Evolutionary conservation across 169 alveolate species (phyloP).

Genomic region (Cryptosporidium bovis): DNA sequence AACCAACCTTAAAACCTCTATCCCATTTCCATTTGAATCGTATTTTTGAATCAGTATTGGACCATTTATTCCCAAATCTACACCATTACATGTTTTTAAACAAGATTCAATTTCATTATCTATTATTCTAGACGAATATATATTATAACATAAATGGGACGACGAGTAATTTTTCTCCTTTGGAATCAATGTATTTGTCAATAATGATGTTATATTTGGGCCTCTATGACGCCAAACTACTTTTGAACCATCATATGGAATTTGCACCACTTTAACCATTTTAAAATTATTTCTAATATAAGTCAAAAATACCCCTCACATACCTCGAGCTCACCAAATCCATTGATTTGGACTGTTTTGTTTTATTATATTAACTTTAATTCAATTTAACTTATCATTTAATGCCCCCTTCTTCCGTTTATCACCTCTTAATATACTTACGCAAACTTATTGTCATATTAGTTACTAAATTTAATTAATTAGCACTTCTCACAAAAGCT

Average conservation of each 20-base stretch:
- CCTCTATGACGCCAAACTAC: conserved; percentile 70
- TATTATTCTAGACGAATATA: conserved; percentile 47
- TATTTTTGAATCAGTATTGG: conserved; percentile 40
- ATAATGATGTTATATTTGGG: conserved; percentile 54
- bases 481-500: not conserved
- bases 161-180: conserved; percentile 25
- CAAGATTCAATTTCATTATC: conserved; percentile 60
- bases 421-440: too few species aligned
- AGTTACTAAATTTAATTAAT: too few species aligned
- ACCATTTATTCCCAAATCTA: conserved; percentile 16
- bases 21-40: conserved; percentile 33
- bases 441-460: too few species aligned
- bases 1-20: conserved; percentile 25
- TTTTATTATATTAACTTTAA: too few species aligned
- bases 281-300: not conserved
- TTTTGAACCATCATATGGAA: conserved; percentile 31
- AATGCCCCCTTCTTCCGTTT: not conserved
- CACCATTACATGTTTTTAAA: conserved; percentile 39
- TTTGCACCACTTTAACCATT: conserved; percentile 4
- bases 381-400: not conserved
- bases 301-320: too few species aligned
- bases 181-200: conserved; percentile 54
- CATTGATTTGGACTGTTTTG: too few species aligned
- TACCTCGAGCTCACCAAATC: too few species aligned
- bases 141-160: conserved; percentile 58